Evolutionary conservation across 768 basidiomycete genomes (phyloP), one percentile per base, ranked within the genome.

Genomic region (Lentinula aciculospora): DNA sequence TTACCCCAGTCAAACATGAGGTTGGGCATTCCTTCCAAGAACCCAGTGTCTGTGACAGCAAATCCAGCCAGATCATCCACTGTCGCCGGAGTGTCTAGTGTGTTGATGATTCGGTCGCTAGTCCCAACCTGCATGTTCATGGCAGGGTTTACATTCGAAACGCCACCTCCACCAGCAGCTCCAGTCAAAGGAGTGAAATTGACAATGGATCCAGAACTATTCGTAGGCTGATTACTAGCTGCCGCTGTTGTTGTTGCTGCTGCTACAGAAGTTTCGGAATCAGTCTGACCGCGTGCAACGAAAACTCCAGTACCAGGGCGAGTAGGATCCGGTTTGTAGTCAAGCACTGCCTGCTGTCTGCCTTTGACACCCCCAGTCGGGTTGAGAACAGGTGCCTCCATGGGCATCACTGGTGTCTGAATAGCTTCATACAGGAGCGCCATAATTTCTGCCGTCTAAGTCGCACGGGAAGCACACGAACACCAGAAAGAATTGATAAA

Each of bases 401-500:
- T 70, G 8, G 74, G 75, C 59, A 75, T 65, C 49, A 68, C 75
- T 48, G 66, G 79, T n/a, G 88, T 87, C 68, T 91, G 88, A n/a
- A 95, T 96, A 12, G 94, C 92, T 72, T 95, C 93, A 69, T 92
- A 95, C 34, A 97, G 76, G 25, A 98, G 76, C 5, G 89, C 80
- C 63, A 97, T 96, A 57, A 96, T 95, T 72, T 98, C 94, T 46
- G 92, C 85, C 0, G 92, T 93, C 91, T 94, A 64, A 39, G 10
- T 23, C 23, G 47, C 50, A 53, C 31, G 29, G 27, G 46, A 47
- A 47, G 46, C 27, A 53, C 42, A 44, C 21, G 42, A 44, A 44
- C 19, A 21, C 42, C 42, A 19, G n/a, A 49, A 48, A 21, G 50
- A 54, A 61, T 17, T 44, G 53, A 57, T 40, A 31, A 45, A 48